Base-by-base conservation (phyloP, 2,329 filamentous ascomycete species). In the Stagonosporopsis tanaceti region DNA sequence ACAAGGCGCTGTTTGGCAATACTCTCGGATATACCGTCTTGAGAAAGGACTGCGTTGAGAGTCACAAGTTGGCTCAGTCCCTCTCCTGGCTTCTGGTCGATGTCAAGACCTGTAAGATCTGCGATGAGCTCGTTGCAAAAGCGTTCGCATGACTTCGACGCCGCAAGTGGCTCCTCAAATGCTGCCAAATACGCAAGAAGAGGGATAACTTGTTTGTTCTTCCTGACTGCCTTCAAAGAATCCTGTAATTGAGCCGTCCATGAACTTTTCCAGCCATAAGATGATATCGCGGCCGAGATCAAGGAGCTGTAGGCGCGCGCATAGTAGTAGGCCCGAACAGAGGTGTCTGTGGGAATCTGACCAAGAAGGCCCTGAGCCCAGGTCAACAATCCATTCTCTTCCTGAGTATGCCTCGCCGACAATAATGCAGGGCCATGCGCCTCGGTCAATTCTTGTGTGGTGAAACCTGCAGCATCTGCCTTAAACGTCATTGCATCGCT, bases 1-100 rank as follows among this genome's bases (percentile, higher is more conserved):
- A 97, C 87, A 2, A 95, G 77, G 24, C 93, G 85, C 67, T 93
- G 86, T 51, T 81, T 82, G 1, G 80, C 78, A n/a, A 86, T 80
- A 24, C 73, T 80, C 6, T 80, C 74, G 4, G 79, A 72, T 20
- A 84, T 77, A 7, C 77, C 76, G 34, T 82, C 79, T 55, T 84
- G 80, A 3, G 76, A 78, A 8, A 87, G 64, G 4, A 88, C 75
- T 27, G 80, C 74, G 63, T 88, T 88, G 17, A 88, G 77, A 11
- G 85, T 63, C 3, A 83, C 75, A 2, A 88, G 70, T 48, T 83
- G 79, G 51, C 75, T 78, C 12, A 87, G 69, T 3, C 75, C 81
- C 62, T 80, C 76, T n/a, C 72, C 65, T 6, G 72, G 65, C 24
- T 79, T 73, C 46, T 78, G 68, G n/a, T 78, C 68, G 12, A 81